phyloP scores from a whole-genome alignment of 192 early-diverging fungal species.

The Spinellus fusiger region DNA sequence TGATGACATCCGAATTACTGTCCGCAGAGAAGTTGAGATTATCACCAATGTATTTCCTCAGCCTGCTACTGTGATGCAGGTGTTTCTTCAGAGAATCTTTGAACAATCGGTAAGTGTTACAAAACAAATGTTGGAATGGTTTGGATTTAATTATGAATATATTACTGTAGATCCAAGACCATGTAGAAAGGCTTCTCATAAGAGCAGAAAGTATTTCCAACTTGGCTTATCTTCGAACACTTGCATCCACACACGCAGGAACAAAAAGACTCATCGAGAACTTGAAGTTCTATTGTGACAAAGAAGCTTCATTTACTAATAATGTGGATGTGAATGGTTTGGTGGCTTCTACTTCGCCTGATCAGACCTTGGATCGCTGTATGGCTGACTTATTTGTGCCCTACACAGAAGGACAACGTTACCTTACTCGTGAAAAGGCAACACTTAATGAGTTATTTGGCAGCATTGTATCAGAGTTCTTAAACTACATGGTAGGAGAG shows the following conservation, averaged over 20 bases:
- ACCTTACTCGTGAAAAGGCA: conserved; percentile 70
- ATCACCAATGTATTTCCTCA: conserved; percentile 95
- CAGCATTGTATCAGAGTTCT: conserved; percentile 41
- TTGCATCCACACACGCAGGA: conserved; percentile 67
- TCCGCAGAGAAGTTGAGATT: conserved; percentile 82
- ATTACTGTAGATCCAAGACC: conserved; percentile 72
- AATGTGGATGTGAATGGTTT: conserved; percentile 35
- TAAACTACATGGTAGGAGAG: conserved; percentile 36
- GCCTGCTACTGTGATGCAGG: conserved; percentile 83
- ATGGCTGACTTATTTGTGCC: conserved; percentile 95
- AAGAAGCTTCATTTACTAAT: conserved; percentile 31
- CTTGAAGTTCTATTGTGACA: conserved; percentile 74
- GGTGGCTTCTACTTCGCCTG: conserved; percentile 46
- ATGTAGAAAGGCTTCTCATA: conserved; percentile 74
- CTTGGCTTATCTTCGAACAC: conserved; percentile 73
- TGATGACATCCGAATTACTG: conserved; percentile 75
- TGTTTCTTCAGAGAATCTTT: conserved; percentile 91
- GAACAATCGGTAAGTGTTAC: conserved; percentile 74
- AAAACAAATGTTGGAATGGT: background rate
- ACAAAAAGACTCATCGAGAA: conserved; percentile 68
- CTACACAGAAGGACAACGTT: conserved; percentile 84
- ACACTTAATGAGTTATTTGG: conserved; percentile 66
- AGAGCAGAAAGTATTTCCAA: conserved; percentile 65
- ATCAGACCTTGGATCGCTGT: conserved; percentile 75
- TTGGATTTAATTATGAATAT: background rate